Percentiles rank a stretch among this genome's conserved stretches.
These are phyloP conservation scores for Nissolia schottii DNA, from an alignment of 306 rosid species.

Conservation along the genomic window DNA sequence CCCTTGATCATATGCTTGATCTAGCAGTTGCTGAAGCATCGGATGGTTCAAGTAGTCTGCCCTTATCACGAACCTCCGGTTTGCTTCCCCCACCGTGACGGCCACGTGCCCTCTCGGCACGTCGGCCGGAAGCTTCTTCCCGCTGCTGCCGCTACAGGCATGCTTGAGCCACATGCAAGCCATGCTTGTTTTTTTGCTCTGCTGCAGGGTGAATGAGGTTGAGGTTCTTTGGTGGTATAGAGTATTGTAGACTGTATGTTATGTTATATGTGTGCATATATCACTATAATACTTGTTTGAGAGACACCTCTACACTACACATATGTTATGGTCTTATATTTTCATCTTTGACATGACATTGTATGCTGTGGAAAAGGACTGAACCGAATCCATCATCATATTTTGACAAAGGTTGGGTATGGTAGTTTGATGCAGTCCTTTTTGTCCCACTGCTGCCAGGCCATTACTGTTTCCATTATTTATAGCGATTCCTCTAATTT, in stretches of 20 bases:
- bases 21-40: slow-evolving; percentile 33
- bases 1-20: slow-evolving; percentile 46
- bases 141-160: background rate
- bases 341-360: background rate
- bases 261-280: background rate
- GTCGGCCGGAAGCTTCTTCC: slow-evolving; percentile 31
- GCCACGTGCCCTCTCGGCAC: slow-evolving; percentile 43
- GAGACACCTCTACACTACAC: background rate
- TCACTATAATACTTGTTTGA: background rate
- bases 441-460: slow-evolving; percentile 5
- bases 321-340: background rate
- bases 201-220: background rate
- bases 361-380: slow-evolving; percentile 26
- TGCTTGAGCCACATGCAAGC: slow-evolving; percentile 38
- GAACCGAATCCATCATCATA: background rate
- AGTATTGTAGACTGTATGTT: background rate
- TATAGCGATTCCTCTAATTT: background rate
- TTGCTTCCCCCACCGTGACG: slow-evolving; percentile 34
- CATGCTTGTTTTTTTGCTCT: background rate
- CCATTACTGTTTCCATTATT: background rate
- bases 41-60: slow-evolving; percentile 44
- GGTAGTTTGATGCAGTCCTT: slow-evolving; percentile 30
- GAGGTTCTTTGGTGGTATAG: slow-evolving; percentile 9
- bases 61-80: slow-evolving; percentile 38
- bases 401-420: slow-evolving; percentile 34